Base-by-base conservation (phyloP, 1,139 yeast genomes). In the Suhomyces taliae region DNA sequence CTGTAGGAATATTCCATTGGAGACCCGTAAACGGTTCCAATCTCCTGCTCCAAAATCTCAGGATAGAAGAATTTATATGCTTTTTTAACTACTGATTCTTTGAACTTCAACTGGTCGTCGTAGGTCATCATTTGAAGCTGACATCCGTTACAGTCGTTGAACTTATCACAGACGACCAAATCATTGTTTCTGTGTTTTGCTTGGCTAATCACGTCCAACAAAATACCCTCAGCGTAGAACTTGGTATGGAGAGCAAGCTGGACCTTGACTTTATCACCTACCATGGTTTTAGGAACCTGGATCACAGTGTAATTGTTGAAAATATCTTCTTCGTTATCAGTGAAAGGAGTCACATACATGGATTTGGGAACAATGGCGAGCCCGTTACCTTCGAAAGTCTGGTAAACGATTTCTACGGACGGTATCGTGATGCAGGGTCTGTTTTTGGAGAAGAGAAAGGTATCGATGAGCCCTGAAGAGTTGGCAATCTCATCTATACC, bases 101-200 rank as follows among this genome's bases (percentile, higher is more conserved):
- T 75, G 43, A 62, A 62, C 3, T 52, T 41, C 11, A 75, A 59
- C 52, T 75, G 80, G 12, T 70, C 67, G 4, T 69, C 70, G 48
- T 74, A 72, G 6, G 60, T 49, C n/a, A 74, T 34, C 79, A 74
- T 74, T 52, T 75, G 80, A 12, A 70, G 60, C 44, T 74, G 76
- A 49, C 80, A 75, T 1, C 79, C 80, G 37, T 66, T 62, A 60
- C 98, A 91, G 48, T 76, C 77, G 14, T 90, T 84, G 67, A 91
- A 93, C 60, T 90, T 87, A 45, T 78, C 73, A 70, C 98, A 95
- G 2, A 65, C 53, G 3, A 73, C 53, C 34, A 71, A 56, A 2
- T 52, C 41, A 39, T 73, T 62, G 29, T 66, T 61, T 40, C 79
- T 57, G 7, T 38, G 49, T 58, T 52, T 2, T 42, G 40, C 27